A percentile compares a stretch with the other conserved stretches of the same genome.
These are phyloP conservation scores for Fusarium algeriense DNA, from an alignment of 2,329 filamentous ascomycete genomes.

Conservation along the genomic window DNA sequence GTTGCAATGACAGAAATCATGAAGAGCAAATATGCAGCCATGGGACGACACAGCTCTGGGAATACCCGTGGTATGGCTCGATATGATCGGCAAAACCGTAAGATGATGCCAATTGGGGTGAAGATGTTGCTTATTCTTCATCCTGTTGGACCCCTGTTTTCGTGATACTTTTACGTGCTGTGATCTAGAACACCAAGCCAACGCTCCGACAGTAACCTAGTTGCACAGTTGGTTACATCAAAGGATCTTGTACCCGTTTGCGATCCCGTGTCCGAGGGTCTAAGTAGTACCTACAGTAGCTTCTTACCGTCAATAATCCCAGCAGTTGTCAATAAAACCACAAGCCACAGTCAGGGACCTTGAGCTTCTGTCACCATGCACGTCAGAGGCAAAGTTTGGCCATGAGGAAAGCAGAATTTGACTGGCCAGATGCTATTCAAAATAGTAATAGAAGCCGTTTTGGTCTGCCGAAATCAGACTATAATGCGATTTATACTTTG, in stretches of 20 bases:
- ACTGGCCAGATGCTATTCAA: not conserved
- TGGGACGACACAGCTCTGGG: conserved; percentile 39
- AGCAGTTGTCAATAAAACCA: not conserved
- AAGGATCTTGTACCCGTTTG: conserved; percentile 12
- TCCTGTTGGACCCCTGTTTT: conserved; percentile 24
- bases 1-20: conserved; percentile 22
- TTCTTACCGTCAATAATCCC: conserved; percentile 7
- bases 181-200: conserved; percentile 25
- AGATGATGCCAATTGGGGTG: conserved; percentile 9
- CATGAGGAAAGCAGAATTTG: not conserved
- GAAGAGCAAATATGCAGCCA: conserved; percentile 38
- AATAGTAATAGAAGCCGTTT: not conserved
- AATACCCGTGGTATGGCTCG: conserved; percentile 34
- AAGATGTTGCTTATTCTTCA: not conserved
- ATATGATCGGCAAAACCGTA: conserved; percentile 26
- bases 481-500: not conserved
- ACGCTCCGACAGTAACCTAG: conserved; percentile 10
- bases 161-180: not conserved
- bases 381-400: conserved; percentile 1
- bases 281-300: conserved; percentile 29
- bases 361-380: conserved; percentile 6
- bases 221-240: conserved; percentile 26
- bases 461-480: not conserved
- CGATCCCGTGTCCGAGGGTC: conserved; percentile 7
- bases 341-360: conserved; percentile 8